Percentiles rank a stretch among this genome's conserved stretches.
Evolutionary conservation across 2,329 filamentous ascomycete genomes (phyloP).

Genomic region (Emmonsia crescens): DNA sequence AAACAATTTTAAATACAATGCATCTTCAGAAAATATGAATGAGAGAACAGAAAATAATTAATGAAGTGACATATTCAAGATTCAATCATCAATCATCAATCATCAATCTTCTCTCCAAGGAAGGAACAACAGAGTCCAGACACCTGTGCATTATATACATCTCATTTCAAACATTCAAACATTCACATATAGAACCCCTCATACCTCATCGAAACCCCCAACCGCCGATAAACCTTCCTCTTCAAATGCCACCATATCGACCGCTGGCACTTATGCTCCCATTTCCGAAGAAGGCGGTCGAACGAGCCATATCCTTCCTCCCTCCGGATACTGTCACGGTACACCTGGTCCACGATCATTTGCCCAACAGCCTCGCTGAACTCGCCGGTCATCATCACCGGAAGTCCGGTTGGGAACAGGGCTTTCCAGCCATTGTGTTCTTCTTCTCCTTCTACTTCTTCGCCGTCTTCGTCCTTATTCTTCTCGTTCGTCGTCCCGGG

Average conservation of each 20-base stretch:
- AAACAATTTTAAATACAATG: too few species aligned
- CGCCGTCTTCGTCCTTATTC: too few species aligned
- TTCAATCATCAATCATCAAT: too few species aligned
- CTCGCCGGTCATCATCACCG: background rate
- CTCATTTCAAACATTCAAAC: background rate
- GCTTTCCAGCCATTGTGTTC: background rate
- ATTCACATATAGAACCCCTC: background rate
- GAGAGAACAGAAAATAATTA: too few species aligned
- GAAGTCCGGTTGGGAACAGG: background rate
- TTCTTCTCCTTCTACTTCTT: background rate
- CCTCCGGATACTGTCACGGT: background rate
- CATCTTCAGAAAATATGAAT: too few species aligned
- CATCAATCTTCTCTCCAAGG: background rate
- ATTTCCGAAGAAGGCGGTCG: background rate
- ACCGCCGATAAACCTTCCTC: background rate
- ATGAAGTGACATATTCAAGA: too few species aligned
- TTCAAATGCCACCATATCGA: background rate
- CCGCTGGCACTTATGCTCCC: background rate
- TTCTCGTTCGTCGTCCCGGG: background rate
- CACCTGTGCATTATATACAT: background rate
- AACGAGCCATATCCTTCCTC: background rate
- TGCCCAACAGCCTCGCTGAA: background rate
- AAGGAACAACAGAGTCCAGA: too few species aligned
- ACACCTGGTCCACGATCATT: background rate
- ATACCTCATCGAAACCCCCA: background rate